Base-by-base conservation (phyloP, 345 rosid genomes). In the Heritiera fomes region DNA sequence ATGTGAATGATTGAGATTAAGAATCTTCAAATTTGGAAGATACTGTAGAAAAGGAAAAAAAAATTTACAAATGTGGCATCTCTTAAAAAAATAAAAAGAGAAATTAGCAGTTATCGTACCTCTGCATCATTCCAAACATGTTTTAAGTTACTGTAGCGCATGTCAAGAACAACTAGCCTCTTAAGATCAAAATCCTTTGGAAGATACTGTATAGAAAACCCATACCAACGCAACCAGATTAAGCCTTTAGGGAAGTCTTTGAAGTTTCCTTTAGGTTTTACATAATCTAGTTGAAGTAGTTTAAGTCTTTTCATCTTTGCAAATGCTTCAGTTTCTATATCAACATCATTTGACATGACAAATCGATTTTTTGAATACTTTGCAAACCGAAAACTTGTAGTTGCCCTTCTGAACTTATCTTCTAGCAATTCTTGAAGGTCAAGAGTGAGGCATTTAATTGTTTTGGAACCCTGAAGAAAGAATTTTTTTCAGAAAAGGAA, bases 191-290 rank as follows among this genome's bases (percentile, higher is more conserved):
- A 8, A 2, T 56, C 3, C 1, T 6, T 56, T 7, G 77, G 65
- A 14, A 73, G 15, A 13, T 30, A 73, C 34, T 56, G 47, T 46
- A 38, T 11, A 5, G 49, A 17, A 56, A 40, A 73, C 7, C 77
- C 64, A 55, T 38, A 38, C 77, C 77, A 73, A 1, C 64, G 8
- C 17, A 73, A 20, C 77, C 77, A 73, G n/a, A 30, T 32, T 32
- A 70, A 30, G 12, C 41, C 7, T 53, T 7, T 53, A 2, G 76
- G 76, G 38, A 72, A 72, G 3, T 50, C 46, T 72, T 34, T 55
- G 11, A 34, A 56, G 32, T 49, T 23, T 23, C 75, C 75, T 10
- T 3, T 28, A 9, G 5, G 41, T 32, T 30, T 71, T 13, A 32
- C 41, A 71, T 49, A 52, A 17, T 71, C 53, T 4, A 71, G 11